These are phyloP conservation scores for Pseudognaphalium luteoalbum DNA, from an alignment of 129 eudicot species.

Conservation along the genomic window DNA sequence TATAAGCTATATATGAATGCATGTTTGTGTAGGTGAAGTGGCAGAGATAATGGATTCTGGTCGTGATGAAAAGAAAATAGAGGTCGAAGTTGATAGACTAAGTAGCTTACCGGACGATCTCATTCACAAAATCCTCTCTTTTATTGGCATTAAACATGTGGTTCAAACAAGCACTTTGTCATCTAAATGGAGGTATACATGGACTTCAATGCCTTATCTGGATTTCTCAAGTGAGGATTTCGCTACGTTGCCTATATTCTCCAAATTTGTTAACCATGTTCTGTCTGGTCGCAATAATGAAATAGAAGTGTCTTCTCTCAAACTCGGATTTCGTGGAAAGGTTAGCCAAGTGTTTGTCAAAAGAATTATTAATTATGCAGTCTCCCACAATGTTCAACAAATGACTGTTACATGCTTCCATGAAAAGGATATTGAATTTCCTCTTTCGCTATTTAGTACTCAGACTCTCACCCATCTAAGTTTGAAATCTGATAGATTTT, in stretches of 20 bases:
- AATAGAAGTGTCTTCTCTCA: too few species aligned
- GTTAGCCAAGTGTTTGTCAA: too few species aligned
- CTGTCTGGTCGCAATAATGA: neutral
- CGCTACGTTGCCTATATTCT: neutral
- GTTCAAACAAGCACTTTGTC: constrained; percentile 10
- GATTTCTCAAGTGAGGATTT: neutral
- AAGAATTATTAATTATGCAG: too few species aligned
- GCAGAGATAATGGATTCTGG: too few species aligned
- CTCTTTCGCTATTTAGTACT: neutral
- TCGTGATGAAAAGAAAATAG: too few species aligned
- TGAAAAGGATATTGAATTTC: constrained; percentile 3
- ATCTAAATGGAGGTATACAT: neutral
- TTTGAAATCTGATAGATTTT: neutral
- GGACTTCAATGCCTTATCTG: constrained; percentile 16
- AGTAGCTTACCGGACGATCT: constrained; percentile 22
- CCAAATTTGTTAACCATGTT: constrained; percentile 2
- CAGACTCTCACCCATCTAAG: constrained; percentile 8
- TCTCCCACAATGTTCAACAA: too few species aligned
- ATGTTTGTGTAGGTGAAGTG: too few species aligned
- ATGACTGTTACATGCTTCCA: neutral
- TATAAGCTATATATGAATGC: too few species aligned
- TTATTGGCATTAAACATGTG: neutral
- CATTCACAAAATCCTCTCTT: constrained; percentile 19
- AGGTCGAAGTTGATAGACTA: neutral
- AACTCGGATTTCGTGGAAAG: too few species aligned